Conservation (phyloP, 148 eudicot species). For the Talinum fruticosum region DNA sequence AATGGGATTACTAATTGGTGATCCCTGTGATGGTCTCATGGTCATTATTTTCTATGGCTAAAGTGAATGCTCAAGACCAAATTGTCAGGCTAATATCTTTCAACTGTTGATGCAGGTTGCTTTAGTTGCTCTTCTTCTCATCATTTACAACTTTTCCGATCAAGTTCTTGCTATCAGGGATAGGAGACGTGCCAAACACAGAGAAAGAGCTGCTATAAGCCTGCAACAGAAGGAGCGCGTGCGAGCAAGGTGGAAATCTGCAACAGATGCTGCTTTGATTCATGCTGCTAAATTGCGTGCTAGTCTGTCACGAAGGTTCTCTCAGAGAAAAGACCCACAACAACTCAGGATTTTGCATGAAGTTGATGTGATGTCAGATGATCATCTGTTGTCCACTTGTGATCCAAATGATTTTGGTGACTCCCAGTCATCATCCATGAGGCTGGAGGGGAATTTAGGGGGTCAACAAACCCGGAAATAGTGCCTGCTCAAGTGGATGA, state of each 20-base stretch:
- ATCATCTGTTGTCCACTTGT: conserved; percentile 19
- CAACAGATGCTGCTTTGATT: conserved; percentile 67
- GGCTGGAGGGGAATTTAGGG: conserved; percentile 28
- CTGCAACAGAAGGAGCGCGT: conserved; percentile 55
- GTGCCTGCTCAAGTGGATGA: conserved; percentile 29
- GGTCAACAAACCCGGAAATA: conserved; percentile 21
- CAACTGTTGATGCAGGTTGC: conserved; percentile 54
- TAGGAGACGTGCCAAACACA: conserved; percentile 68
- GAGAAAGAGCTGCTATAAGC: conserved; percentile 78
- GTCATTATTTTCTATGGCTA: background rate
- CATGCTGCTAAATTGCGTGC: conserved; percentile 49
- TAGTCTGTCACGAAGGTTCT: conserved; percentile 60
- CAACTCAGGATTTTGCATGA: conserved; percentile 31
- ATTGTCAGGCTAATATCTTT: background rate
- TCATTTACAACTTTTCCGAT: conserved; percentile 83
- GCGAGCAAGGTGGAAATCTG: conserved; percentile 63
- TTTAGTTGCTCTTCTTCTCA: conserved; percentile 66
- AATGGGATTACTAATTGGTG: background rate
- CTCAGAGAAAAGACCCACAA: conserved; percentile 37
- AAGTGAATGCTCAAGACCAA: background rate
- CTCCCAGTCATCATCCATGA: conserved; percentile 28
- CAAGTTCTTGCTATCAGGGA: conserved; percentile 72
- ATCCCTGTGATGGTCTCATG: background rate
- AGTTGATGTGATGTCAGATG: conserved; percentile 26
- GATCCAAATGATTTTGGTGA: conserved; percentile 20